These are phyloP conservation scores for Lipomyces mesembrius DNA, from an alignment of 805 yeast species.

Conservation along the genomic window DNA sequence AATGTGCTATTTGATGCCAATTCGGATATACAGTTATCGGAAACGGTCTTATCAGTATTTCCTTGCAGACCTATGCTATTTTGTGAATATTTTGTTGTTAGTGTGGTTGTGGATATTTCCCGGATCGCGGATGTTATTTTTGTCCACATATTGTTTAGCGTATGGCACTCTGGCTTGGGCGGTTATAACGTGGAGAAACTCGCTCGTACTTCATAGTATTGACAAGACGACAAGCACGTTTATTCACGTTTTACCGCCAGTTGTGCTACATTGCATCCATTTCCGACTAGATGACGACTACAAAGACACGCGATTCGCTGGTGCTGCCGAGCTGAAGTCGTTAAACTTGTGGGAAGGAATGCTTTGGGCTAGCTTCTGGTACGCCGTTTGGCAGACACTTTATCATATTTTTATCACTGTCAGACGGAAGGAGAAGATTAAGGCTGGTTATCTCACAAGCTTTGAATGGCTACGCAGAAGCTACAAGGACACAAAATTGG, in stretches of 20 bases:
- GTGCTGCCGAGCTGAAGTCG: constrained; percentile 66
- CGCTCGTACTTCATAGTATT: constrained; percentile 85
- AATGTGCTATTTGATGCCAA: constrained; percentile 72
- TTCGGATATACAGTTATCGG: constrained; percentile 80
- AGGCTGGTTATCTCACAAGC: constrained; percentile 83
- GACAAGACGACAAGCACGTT: constrained; percentile 92
- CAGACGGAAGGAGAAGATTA: constrained; percentile 74
- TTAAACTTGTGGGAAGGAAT: constrained; percentile 78
- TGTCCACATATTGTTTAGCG: constrained; percentile 82
- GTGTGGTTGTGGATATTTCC: constrained; percentile 85
- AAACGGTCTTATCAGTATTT: constrained; percentile 81
- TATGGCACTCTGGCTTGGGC: constrained; percentile 93
- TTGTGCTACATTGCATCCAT: constrained; percentile 84
- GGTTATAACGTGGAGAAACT: constrained; percentile 93
- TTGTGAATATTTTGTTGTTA: constrained; percentile 73
- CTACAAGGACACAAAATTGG: constrained; percentile 66
- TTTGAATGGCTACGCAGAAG: constrained; percentile 81
- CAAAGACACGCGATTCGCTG: constrained; percentile 70
- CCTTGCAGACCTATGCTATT: constrained; percentile 91
- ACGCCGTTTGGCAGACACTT: constrained; percentile 84
- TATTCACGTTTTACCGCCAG: constrained; percentile 90
- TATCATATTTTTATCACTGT: constrained; percentile 93
- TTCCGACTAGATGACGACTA: constrained; percentile 51
- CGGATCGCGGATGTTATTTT: constrained; percentile 67
- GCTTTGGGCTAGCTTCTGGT: constrained; percentile 76